A percentile compares a stretch with the other conserved stretches of the same genome.
Conservation (phyloP, 352 stramenopile genomes). For the Globisporangium camurandrum region DNA sequence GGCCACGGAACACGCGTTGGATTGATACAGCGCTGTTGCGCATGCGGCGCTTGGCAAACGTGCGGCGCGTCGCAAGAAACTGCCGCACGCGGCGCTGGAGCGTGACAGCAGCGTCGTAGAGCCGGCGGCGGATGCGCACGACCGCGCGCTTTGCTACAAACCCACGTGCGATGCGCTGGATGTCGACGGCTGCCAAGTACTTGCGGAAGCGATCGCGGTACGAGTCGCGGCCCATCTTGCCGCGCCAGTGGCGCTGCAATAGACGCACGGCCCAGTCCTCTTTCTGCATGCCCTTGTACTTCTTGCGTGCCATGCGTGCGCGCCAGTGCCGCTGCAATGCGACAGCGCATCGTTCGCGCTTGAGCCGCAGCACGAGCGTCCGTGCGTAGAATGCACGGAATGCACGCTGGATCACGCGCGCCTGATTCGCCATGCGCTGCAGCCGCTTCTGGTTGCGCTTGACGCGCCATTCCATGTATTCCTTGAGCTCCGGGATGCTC, state of each 20-base stretch:
- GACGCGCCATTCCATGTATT: slow-evolving; percentile 96
- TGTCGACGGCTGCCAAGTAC: slow-evolving; percentile 70
- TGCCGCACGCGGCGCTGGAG: slow-evolving; percentile 82
- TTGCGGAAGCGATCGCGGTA: slow-evolving; percentile 69
- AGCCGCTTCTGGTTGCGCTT: slow-evolving; percentile 92
- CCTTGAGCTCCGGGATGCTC: slow-evolving; percentile 78
- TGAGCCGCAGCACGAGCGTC: slow-evolving; percentile 68
- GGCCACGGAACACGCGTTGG: slow-evolving; percentile 87
- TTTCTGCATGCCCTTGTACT: slow-evolving; percentile 69
- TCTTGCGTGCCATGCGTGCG: slow-evolving; percentile 68
- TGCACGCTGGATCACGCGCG: slow-evolving; percentile 82
- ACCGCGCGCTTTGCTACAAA: slow-evolving; percentile 60
- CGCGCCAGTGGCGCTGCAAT: slow-evolving; percentile 89
- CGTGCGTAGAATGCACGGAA: slow-evolving; percentile 87
- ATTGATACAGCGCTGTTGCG: slow-evolving; percentile 67
- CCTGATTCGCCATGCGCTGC: slow-evolving; percentile 76
- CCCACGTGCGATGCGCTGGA: slow-evolving; percentile 86
- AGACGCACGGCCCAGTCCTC: slow-evolving; percentile 88
- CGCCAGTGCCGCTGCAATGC: slow-evolving; percentile 86
- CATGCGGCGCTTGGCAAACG: slow-evolving; percentile 38
- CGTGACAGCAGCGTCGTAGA: slow-evolving; percentile 43
- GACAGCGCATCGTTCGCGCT: slow-evolving; percentile 66
- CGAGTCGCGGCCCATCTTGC: slow-evolving; percentile 78
- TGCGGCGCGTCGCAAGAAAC: slow-evolving; percentile 39
- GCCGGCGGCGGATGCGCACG: slow-evolving; percentile 28